These are phyloP conservation scores for Sarocladium kiliense DNA, from an alignment of 2,329 filamentous ascomycete species.

Conservation along the genomic window DNA sequence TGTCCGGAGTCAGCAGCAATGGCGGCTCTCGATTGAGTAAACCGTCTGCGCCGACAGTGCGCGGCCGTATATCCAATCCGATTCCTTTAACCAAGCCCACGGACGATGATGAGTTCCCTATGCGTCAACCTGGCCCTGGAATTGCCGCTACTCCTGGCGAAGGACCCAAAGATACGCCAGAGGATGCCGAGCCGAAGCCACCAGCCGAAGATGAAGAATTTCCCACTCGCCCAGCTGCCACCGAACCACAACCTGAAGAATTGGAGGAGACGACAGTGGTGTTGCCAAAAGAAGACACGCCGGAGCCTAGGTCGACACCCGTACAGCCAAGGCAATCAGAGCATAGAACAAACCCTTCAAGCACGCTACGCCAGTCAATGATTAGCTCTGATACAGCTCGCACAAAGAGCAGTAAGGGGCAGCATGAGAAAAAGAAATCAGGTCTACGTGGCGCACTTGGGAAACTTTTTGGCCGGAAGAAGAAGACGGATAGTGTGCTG, in stretches of 20 bases:
- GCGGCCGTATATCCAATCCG: conserved; percentile 56
- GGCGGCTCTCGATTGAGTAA: conserved; percentile 3
- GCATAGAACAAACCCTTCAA: conserved; percentile 23
- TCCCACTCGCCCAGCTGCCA: background rate
- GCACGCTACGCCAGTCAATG: conserved; percentile 41
- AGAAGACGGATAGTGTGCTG: conserved; percentile 30
- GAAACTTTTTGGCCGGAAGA: conserved; percentile 54
- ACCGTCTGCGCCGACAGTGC: conserved; percentile 24
- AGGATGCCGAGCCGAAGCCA: background rate
- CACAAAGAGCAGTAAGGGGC: conserved; percentile 16
- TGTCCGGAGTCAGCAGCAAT: background rate
- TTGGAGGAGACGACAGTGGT: background rate
- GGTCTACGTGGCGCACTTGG: conserved; percentile 50
- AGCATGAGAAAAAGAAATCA: conserved; percentile 51
- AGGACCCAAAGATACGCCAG: conserved; percentile 16
- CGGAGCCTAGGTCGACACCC: background rate
- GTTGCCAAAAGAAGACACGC: background rate
- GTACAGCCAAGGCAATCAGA: background rate
- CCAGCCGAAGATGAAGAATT: background rate
- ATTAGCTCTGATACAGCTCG: conserved; percentile 30
- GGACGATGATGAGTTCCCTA: conserved; percentile 49
- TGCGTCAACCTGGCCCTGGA: conserved; percentile 35
- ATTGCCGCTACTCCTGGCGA: conserved; percentile 26
- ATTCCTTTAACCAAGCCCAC: conserved; percentile 47
- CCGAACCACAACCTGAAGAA: background rate